A percentile compares a stretch with the other conserved stretches of the same genome.
These are phyloP conservation scores for Stentor roeselii DNA, from an alignment of 73 alveolate species.

Conservation along the genomic window DNA sequence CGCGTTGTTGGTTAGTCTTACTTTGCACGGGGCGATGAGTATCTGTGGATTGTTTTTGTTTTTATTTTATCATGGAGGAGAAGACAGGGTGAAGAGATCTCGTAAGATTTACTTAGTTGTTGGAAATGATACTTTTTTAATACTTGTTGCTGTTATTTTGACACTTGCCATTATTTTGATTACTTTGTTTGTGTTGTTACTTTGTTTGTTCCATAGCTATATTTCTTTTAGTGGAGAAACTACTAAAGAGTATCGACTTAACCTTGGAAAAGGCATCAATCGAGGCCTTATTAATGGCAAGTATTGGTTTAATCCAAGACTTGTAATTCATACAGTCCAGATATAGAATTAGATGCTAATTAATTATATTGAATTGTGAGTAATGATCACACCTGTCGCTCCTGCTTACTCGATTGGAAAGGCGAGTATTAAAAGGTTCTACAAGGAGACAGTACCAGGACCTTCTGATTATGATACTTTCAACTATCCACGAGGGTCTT, in stretches of 20 bases:
- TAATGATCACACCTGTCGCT: not conserved
- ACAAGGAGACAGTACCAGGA: not conserved
- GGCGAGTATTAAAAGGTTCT: not conserved
- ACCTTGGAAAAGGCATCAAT: not conserved
- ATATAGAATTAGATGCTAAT: not conserved
- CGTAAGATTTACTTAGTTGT: slow-evolving; percentile 17
- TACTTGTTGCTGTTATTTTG: not conserved
- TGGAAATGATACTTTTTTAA: not conserved
- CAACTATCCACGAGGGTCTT: not conserved
- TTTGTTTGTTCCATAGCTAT: not conserved
- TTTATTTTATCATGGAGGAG: not conserved
- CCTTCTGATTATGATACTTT: not conserved
- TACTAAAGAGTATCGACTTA: not conserved
- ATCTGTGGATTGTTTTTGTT: slow-evolving; percentile 4
- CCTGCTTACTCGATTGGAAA: not conserved
- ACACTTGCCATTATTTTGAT: slow-evolving; percentile 7
- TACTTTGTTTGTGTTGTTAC: not conserved
- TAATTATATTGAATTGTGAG: too few relatives aligned
- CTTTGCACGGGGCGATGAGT: slow-evolving; percentile 5
- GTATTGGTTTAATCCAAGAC: slow-evolving; percentile 23
- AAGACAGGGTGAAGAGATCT: not conserved
- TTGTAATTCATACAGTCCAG: not conserved
- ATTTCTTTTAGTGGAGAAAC: slow-evolving; percentile 12
- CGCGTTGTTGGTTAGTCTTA: slow-evolving; percentile 24
- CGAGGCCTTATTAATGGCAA: not conserved